Base-by-base conservation (phyloP, 805 yeast genomes). In the Cyberlindnera amylophila region DNA sequence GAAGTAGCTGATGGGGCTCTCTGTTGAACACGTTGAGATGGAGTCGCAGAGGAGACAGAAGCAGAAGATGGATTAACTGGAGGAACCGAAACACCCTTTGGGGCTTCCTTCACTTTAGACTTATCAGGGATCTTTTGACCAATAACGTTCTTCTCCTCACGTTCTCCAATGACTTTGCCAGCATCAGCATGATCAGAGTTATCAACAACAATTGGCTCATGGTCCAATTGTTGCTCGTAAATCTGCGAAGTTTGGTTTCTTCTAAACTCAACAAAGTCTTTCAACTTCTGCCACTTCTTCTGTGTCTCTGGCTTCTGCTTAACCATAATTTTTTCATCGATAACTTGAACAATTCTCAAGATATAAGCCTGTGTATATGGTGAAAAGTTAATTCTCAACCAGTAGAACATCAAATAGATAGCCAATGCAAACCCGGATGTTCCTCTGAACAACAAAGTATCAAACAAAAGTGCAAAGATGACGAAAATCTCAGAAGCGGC, bases 391-490 rank as follows among this genome's bases (percentile, higher is more conserved):
- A 85, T 61, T 63, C 88, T 74, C 51, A 85, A 64, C 89, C 91
- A 84, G 65, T 78, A 81, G 58, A 85, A 78, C 44, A 72, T 59
- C 40, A 71, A 51, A 59, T 81, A 82, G 34, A 75, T 57, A 13
- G 72, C 72, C 55, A 85, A 67, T 37, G 83, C 85, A 59, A 70
- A 82, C 3, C 93, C 93, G 2, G 88, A 72, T 11, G 85, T 71
- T 34, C 82, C 82, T 40, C 61, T 65, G 63, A 82, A 75, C 57
- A 83, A 65, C 32, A 81, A 59, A 0, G 90, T 80, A 58, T 86
- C 83, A 41, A 79, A 45, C 0, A 73, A 29, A 45, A 85, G 67
- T 36, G 79, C 74, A 16, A 73, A 55, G 13, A 79, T 67, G 29
- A 84, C 67, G 15, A 72, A 47, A 41, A 82, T 49, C 58, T 85